phyloP scores from a whole-genome alignment of 768 basidiomycete species.

The Rhizopogon vinicolor region DNA sequence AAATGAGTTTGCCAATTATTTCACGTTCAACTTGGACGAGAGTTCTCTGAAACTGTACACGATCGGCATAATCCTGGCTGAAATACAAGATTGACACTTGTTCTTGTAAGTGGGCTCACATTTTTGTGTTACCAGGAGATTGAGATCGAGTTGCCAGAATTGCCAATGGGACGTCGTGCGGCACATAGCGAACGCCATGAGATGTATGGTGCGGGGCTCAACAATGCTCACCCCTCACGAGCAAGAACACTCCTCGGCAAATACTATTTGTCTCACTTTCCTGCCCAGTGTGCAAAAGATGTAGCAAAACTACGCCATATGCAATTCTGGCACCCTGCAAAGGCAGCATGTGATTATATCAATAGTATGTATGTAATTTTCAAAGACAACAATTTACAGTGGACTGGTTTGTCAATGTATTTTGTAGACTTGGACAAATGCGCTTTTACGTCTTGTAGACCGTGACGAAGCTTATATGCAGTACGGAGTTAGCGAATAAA shows the following conservation, averaged over 20 bases:
- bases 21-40: too few relatives aligned
- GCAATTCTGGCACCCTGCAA: not conserved
- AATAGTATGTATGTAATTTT: too few relatives aligned
- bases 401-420: too few relatives aligned
- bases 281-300: too few relatives aligned
- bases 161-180: not conserved
- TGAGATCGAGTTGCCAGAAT: not conserved
- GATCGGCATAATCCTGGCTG: not conserved
- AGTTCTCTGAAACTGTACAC: not conserved
- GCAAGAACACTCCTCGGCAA: not conserved
- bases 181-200: not conserved
- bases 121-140: too few relatives aligned
- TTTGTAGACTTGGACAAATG: too few relatives aligned
- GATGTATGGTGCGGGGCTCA: not conserved
- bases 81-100: not conserved
- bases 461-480: not conserved
- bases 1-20: not conserved
- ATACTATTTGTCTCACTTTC: too few relatives aligned
- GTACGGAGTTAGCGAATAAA: not conserved
- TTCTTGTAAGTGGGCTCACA: not conserved
- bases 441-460: not conserved
- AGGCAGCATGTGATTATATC: not conserved
- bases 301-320: not conserved
- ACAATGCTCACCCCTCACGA: too few relatives aligned
- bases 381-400: too few relatives aligned